Base-by-base conservation (phyloP, 208 protist species). In the Crithidia bombi region DNA sequence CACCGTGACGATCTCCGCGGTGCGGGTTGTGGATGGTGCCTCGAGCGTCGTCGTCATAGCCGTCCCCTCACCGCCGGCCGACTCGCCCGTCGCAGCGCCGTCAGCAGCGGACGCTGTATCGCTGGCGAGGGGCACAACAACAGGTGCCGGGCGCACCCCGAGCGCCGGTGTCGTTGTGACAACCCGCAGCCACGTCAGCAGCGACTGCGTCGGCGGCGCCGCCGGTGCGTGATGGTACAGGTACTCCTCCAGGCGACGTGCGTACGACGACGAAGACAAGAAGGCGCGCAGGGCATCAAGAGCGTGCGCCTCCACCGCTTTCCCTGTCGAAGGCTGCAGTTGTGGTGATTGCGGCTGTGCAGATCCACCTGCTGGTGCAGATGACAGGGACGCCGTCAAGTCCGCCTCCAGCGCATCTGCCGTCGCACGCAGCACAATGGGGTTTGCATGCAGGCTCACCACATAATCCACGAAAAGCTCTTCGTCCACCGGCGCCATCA, bases 401-500 rank as follows among this genome's bases (percentile, higher is more conserved):
- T 41, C 25, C 11, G 70, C 59, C 35, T 71, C 47, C 17, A 83
- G 43, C 6, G 73, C 72, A 26, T 75, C 65, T 12, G 79, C 75
- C 41, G 77, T 71, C 43, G 83, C 49, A 68, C 75, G 76, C 56
- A 92, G 65, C 75, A 75, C 43, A 52, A 65, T 65, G 3, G 77
- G 50, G 50, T 65, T 65, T 30, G 79, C 65, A 30, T 79, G 64
- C 17, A 95, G 63, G 3, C 68, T 50, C 12, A 95, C 55, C 14
- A 95, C 86, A 36, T 88, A 79, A 32, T 90, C 76, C 17, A 89
- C 84, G 33, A 92, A 95, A 23, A 91, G 59, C 0, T 28, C 77
- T 61, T 92, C 87, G 38, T 89, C 47, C 26, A 92, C 88, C 0
- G 90, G 71, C 14, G 73, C 75, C 55, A 95, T 73, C 0, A 88